Base-by-base conservation (phyloP, 768 basidiomycete species). In the Macrolepiota fuliginosa region DNA sequence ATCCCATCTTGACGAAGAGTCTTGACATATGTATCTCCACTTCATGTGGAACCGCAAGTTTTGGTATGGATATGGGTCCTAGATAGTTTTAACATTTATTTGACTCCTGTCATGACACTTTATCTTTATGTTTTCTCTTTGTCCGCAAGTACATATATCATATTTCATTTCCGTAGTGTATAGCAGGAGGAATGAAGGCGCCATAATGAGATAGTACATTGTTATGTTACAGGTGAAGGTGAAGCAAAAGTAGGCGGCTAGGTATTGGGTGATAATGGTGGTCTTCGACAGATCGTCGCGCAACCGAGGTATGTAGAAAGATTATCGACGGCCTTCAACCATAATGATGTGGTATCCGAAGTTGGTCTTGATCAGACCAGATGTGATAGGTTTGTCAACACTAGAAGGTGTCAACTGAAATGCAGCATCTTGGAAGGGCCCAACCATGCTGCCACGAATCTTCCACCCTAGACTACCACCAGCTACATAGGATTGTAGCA, bases 281-380 rank as follows among this genome's bases (percentile, higher is more conserved):
- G 9, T 45, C 17, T 19, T 19, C 9, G 15, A 7, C 7, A 19
- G n/a, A 45, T 10, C n/a, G 9, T 6, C 7, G 42, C n/a, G n/a
- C 3, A 19, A 45, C 9, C 1, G 42, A n/a, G 42, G 3, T 15
- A 45, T 32, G 29, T n/a, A 10, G 13, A 17, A 45, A 45, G 42
- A n/a, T 50, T 51, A 64, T 74, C 65, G 84, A 39, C 92, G 83
- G 17, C 91, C 92, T 75, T 94, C 92, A 6, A 93, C 92, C 90
- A 94, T 91, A 72, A 94, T 93, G 68, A 94, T 87, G 70, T 94
- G 92, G 73, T 94, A 94, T 13, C 92, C 92, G 68, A 87, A 87
- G 63, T 82, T 84, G 5, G 92, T 94, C 75, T 93, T 94, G 36
- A 94, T 88, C 53, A 94, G 81, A 15, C 85, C 74, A 1, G 91